Percentiles rank a stretch among this genome's conserved stretches.
Conservation (phyloP, 371 early-diverging fungal genomes). For the Saksenaea vasiformis region DNA sequence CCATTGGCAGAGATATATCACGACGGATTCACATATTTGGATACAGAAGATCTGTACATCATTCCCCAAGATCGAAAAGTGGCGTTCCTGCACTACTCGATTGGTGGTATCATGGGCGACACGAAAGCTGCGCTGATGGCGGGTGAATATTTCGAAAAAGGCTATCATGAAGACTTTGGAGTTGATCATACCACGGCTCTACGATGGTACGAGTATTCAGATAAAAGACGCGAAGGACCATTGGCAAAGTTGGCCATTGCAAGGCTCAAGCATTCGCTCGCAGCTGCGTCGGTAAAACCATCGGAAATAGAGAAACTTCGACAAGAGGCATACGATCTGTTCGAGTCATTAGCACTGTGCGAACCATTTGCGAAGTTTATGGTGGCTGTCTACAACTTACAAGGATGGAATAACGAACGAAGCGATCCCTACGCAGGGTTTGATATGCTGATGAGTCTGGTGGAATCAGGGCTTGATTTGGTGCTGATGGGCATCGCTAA, state of each 20-base stretch:
- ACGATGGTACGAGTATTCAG: constrained; percentile 15
- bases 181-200: constrained; percentile 14
- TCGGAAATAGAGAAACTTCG: neutral
- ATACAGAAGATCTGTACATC: neutral
- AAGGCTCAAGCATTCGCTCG: constrained; percentile 15
- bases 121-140: neutral
- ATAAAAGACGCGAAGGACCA: constrained; percentile 8
- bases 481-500: constrained; percentile 17
- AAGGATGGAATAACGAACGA: constrained; percentile 18
- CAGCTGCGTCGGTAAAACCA: neutral
- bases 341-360: constrained; percentile 3
- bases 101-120: neutral
- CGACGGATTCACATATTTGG: neutral
- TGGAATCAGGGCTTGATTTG: constrained; percentile 10
- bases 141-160: constrained; percentile 20
- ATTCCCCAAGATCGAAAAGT: neutral
- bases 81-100: neutral
- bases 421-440: constrained; percentile 15
- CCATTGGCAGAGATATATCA: neutral
- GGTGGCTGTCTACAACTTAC: constrained; percentile 25
- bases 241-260: constrained; percentile 21
- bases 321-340: constrained; percentile 15
- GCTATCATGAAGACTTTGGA: constrained; percentile 9
- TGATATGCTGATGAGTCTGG: constrained; percentile 12
- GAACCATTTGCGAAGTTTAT: constrained; percentile 18